A percentile compares a stretch with the other conserved stretches of the same genome.
Evolutionary conservation across 352 stramenopile genomes (phyloP).

Genomic region (Phytophthora cactorum): DNA sequence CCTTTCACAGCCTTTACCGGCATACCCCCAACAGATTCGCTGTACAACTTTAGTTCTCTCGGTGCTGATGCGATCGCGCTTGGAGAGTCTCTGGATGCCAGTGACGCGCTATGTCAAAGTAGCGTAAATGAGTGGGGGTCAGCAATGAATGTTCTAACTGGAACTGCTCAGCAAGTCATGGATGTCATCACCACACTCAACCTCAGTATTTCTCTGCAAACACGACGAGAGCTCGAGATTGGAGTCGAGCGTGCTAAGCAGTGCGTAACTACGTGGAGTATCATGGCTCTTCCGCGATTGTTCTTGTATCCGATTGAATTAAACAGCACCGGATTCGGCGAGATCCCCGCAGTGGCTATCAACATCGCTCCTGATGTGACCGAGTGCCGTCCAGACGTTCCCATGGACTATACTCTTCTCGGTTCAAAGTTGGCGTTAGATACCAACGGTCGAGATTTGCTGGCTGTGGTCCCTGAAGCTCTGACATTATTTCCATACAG

Average conservation of each 20-base stretch:
- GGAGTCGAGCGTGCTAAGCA: constrained; percentile 15
- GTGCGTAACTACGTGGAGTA: constrained; percentile 31
- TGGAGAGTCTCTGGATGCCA: constrained; percentile 19
- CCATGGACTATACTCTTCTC: constrained; percentile 11
- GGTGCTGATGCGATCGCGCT: constrained; percentile 17
- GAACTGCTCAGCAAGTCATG: constrained; percentile 21
- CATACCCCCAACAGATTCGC: constrained; percentile 11
- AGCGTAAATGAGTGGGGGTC: constrained; percentile 34
- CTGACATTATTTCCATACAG: constrained; percentile 35
- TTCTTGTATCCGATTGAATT: constrained; percentile 24
- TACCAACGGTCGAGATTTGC: constrained; percentile 26
- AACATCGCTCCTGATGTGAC: constrained; percentile 28
- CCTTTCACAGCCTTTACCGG: constrained; percentile 28
- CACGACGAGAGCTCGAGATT: constrained; percentile 27
- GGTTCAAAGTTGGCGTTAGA: constrained; percentile 16
- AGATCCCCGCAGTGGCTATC: constrained; percentile 29
- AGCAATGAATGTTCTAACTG: constrained; percentile 20
- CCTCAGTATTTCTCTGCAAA: constrained; percentile 23
- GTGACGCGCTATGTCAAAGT: constrained; percentile 22
- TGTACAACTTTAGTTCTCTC: constrained; percentile 32
- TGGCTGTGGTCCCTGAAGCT: constrained; percentile 29
- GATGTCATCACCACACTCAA: constrained; percentile 26
- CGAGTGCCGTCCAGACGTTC: constrained; percentile 19
- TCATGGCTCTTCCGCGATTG: constrained; percentile 28
- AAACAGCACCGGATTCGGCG: constrained; percentile 20